A percentile compares a stretch with the other conserved stretches of the same genome.
These are phyloP conservation scores for Fomes fomentarius DNA, from an alignment of 1,284 basidiomycete species.

Conservation along the genomic window DNA sequence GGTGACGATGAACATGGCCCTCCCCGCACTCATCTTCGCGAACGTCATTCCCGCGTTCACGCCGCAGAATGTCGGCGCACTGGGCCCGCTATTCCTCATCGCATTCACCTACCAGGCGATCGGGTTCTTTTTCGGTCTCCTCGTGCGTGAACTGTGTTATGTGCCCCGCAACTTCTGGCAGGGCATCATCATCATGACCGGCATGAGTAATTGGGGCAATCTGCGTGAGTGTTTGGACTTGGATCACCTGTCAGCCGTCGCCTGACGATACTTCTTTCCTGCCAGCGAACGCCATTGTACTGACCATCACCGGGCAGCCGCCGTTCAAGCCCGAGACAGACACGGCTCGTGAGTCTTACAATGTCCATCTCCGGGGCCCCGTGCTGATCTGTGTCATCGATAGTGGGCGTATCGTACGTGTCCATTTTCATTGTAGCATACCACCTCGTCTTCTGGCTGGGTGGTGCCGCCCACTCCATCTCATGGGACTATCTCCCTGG, in stretches of 20 bases:
- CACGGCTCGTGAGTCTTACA: constrained; percentile 38
- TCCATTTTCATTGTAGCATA: constrained; percentile 46
- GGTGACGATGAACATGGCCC: constrained; percentile 42
- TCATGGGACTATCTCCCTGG: constrained; percentile 43
- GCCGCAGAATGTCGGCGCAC: constrained; percentile 38
- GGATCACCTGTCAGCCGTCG: no score
- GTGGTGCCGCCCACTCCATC: constrained; percentile 40
- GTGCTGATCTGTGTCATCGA: background rate
- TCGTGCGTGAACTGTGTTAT: constrained; percentile 45
- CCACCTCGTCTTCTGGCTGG: constrained; percentile 43
- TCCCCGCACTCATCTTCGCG: constrained; percentile 45
- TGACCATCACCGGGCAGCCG: constrained; percentile 45
- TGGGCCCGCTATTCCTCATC: constrained; percentile 43
- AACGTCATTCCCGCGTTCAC: constrained; percentile 46
- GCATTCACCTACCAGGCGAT: constrained; percentile 39
- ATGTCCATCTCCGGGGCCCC: background rate
- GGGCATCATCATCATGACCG: constrained; percentile 40
- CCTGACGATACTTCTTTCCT: background rate
- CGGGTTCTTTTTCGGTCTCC: constrained; percentile 37
- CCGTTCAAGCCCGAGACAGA: constrained; percentile 51
- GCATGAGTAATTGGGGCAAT: constrained; percentile 55
- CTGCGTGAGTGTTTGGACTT: constrained; percentile 30
- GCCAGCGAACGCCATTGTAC: constrained; percentile 49
- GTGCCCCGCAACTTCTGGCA: constrained; percentile 47
- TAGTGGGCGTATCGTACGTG: constrained; percentile 44